These are phyloP conservation scores for Starmerella geochares DNA, from an alignment of 805 yeast species.

Conservation along the genomic window DNA sequence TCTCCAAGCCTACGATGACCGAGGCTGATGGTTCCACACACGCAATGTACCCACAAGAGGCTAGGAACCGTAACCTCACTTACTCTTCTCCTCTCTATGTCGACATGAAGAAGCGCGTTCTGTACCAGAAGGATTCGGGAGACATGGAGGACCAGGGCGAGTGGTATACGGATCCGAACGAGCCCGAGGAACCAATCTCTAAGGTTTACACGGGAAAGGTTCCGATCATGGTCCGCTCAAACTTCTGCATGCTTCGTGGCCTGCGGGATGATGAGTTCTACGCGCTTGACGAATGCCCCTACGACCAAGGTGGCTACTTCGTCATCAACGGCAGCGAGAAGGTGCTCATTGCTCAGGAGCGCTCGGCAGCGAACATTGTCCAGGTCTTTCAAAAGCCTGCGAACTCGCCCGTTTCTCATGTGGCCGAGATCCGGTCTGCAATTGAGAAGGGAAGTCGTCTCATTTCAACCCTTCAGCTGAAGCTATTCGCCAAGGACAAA, in stretches of 20 bases:
- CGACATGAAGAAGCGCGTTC: constrained; percentile 84
- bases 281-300: constrained; percentile 95
- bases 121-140: constrained; percentile 31
- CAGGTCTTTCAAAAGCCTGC: constrained; percentile 97
- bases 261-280: constrained; percentile 87
- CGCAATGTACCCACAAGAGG: constrained; percentile 96
- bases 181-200: constrained; percentile 60
- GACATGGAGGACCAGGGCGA: constrained; percentile 38
- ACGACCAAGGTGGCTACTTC: constrained; percentile 99
- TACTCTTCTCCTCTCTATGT: constrained; percentile 94
- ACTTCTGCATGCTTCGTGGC: constrained; percentile 85
- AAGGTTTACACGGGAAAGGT: constrained; percentile 91
- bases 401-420: constrained; percentile 89
- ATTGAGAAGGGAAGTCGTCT: constrained; percentile 94
- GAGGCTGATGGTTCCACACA: constrained; percentile 99
- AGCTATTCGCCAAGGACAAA: constrained; percentile 67
- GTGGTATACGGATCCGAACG: constrained; percentile 51
- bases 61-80: constrained; percentile 88
- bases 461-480: constrained; percentile 87
- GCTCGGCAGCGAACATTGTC: constrained; percentile 96
- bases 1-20: constrained; percentile 95
- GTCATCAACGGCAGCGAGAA: constrained; percentile 97
- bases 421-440: constrained; percentile 95
- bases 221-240: constrained; percentile 95
- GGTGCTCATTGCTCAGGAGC: constrained; percentile 95